These are phyloP conservation scores for Acer yangbiense DNA, from an alignment of 345 rosid genomes.

Conservation along the genomic window DNA sequence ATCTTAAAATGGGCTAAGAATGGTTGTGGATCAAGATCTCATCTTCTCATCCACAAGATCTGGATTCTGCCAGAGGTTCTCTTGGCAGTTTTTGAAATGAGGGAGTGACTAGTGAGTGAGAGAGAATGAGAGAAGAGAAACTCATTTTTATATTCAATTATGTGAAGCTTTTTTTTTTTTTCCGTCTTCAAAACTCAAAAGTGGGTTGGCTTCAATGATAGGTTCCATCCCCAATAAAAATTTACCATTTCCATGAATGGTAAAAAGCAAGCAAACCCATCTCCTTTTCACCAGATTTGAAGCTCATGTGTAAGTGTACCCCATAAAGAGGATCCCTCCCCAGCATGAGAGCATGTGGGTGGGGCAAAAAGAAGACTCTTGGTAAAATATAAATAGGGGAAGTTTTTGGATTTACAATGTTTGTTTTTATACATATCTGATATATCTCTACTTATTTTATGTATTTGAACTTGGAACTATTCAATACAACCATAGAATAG, in stretches of 20 bases:
- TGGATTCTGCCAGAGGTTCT: conserved; percentile 25
- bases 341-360: conserved; percentile 24
- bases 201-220: conserved; percentile 27
- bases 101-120: conserved; percentile 12
- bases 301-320: conserved; percentile 18
- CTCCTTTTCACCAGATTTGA: conserved; percentile 17
- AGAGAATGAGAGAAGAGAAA: conserved; percentile 16
- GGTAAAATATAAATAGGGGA: background rate
- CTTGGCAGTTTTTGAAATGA: conserved; percentile 27
- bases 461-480: background rate
- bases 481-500: background rate
- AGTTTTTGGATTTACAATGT: background rate
- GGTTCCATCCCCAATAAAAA: conserved; percentile 19
- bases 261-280: conserved; percentile 23
- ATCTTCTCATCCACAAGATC: conserved; percentile 13
- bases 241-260: conserved; percentile 18
- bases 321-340: background rate
- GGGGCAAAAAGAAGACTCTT: conserved; percentile 17
- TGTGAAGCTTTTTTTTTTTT: conserved; percentile 1
- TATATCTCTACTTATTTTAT: background rate
- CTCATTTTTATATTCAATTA: conserved; percentile 24
- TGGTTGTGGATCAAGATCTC: conserved; percentile 21
- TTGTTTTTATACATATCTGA: too few species aligned
- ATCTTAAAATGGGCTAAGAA: background rate
- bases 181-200: conserved; percentile 2